Conservation (phyloP, 352 stramenopile genomes). For the Phytophthora fragariaefolia region DNA sequence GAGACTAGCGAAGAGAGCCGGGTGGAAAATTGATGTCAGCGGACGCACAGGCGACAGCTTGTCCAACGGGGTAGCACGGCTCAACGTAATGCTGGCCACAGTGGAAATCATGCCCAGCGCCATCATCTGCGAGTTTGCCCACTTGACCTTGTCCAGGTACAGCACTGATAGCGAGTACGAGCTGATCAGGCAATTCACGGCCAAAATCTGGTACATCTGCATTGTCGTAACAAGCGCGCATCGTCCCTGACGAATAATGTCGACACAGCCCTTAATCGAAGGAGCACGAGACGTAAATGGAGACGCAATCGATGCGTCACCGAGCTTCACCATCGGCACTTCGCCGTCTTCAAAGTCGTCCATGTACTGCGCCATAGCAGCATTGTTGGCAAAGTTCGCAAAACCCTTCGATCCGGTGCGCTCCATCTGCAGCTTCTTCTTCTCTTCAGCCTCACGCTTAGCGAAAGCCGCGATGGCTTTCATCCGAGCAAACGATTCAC, state of each 20-base stretch:
- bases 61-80: slow-evolving; percentile 93
- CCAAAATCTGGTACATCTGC: slow-evolving; percentile 99
- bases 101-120: slow-evolving; percentile 89
- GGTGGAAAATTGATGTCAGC: slow-evolving; percentile 96
- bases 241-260: slow-evolving; percentile 98
- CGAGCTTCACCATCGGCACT: slow-evolving; percentile 98
- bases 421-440: slow-evolving; percentile 70
- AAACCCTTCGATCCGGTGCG: slow-evolving; percentile 83
- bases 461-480: slow-evolving; percentile 89
- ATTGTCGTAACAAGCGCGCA: slow-evolving; percentile 99
- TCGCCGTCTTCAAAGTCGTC: slow-evolving; percentile 92
- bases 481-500: slow-evolving; percentile 87
- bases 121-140: slow-evolving; percentile 97
- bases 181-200: slow-evolving; percentile 98
- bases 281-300: slow-evolving; percentile 98
- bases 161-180: slow-evolving; percentile 99
- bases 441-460: slow-evolving; percentile 79
- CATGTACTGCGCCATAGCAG: slow-evolving; percentile 91
- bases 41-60: slow-evolving; percentile 94
- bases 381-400: slow-evolving; percentile 87
- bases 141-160: slow-evolving; percentile 99
- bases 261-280: slow-evolving; percentile 91
- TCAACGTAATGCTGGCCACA: slow-evolving; percentile 85
- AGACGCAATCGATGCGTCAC: slow-evolving; percentile 98
- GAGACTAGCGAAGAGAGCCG: slow-evolving; percentile 94